These are phyloP conservation scores for Colletotrichum cereale DNA, from an alignment of 2,329 filamentous ascomycete species.

Conservation along the genomic window DNA sequence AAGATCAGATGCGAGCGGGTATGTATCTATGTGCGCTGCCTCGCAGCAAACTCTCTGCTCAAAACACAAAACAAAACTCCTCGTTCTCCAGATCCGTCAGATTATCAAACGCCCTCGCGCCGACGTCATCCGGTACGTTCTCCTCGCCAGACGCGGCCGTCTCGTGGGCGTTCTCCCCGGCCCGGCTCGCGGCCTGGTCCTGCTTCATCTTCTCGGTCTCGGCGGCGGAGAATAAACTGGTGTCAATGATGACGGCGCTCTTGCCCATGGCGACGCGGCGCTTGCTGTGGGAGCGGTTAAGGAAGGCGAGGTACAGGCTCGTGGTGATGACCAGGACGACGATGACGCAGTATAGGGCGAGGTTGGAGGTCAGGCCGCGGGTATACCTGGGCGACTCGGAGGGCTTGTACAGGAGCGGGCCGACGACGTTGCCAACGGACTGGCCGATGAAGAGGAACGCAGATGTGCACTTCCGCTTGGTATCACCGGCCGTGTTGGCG, in stretches of 20 bases:
- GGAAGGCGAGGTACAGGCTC: slow-evolving; percentile 55
- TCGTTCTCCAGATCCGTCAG: slow-evolving; percentile 72
- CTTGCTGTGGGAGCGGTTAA: slow-evolving; percentile 63
- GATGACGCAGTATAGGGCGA: slow-evolving; percentile 70
- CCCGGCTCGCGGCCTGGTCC: slow-evolving; percentile 36
- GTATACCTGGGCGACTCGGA: slow-evolving; percentile 69
- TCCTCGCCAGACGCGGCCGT: slow-evolving; percentile 43
- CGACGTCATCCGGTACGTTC: slow-evolving; percentile 42
- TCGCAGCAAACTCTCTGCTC: background rate
- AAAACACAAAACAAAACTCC: slow-evolving; percentile 72
- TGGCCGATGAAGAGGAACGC: slow-evolving; percentile 70
- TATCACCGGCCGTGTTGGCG: slow-evolving; percentile 74
- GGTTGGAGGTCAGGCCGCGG: slow-evolving; percentile 69
- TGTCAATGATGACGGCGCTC: slow-evolving; percentile 67
- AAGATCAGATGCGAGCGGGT: background rate
- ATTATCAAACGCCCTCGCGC: slow-evolving; percentile 68
- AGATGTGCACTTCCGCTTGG: slow-evolving; percentile 74
- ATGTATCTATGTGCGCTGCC: background rate
- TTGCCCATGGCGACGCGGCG: slow-evolving; percentile 47
- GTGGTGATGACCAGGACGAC: slow-evolving; percentile 57
- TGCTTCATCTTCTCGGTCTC: slow-evolving; percentile 55
- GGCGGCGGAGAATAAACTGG: slow-evolving; percentile 66
- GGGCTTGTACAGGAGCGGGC: slow-evolving; percentile 71
- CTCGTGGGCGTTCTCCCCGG: slow-evolving; percentile 43
- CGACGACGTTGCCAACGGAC: slow-evolving; percentile 74